Base-by-base conservation (phyloP, 371 early-diverging fungal genomes). In the Mortierella sp. region DNA sequence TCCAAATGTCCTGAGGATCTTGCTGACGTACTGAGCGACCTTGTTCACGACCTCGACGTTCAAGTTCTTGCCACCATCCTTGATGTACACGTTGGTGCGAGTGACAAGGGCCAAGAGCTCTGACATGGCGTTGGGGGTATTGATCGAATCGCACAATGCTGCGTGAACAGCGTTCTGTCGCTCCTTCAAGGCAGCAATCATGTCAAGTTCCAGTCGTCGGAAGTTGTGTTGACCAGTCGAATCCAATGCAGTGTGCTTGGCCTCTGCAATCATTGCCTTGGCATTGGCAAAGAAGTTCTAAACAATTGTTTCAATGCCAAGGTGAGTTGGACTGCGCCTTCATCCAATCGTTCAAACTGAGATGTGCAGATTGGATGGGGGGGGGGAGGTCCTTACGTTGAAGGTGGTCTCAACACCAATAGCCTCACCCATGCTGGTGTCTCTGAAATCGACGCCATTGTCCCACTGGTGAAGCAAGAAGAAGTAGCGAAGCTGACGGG, bases 391-490 rank as follows among this genome's bases (percentile, higher is more conserved):
- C 10, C 81, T 71, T 81, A 89, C 91, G 61, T 91, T 90, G 53
- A 90, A 82, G 17, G 84, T 84, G 19, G 87, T 85, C 73, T 99
- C 99, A 21, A 93, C 82, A 8, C 86, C 88, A 58, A 92, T 86
- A 8, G 97, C 95, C 79, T 95, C 96, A 40, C 88, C 82, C 89
- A 99, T 87, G 39, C 93, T 86, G 21, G 90, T 84, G 45, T 85
- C 82, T 61, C 94, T 91, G 82, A 92, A 99, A 79, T 96, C 96
- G 84, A 99, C 89, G 54, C 91, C 88, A 31, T 88, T 82, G 77
- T 93, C 89, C 99, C 99, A 99, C 54, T 88, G 88, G 63, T 96
- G 94, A 46, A 94, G 81, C 71, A 99, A 83, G 85, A 98, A 99
- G 85, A 97, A 89, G 58, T 96, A 80, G 62, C 99, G 92, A 49